Base-by-base conservation (phyloP, 2,329 filamentous ascomycete species). In the Sclerotinia glacialis region DNA sequence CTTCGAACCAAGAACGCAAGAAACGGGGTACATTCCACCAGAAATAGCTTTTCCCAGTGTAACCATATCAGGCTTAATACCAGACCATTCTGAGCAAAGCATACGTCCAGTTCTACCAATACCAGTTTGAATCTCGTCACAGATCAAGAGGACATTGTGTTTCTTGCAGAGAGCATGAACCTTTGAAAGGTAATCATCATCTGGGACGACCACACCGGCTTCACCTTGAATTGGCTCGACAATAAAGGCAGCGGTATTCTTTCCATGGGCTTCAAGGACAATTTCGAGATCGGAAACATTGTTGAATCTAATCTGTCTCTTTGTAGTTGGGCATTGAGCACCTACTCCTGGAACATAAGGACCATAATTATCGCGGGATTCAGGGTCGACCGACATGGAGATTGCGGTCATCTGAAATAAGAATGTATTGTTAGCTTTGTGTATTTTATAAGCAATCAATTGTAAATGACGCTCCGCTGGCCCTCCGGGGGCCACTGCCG, bases 11-110 rank as follows among this genome's bases (percentile, higher is more conserved):
- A 99, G 84, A 59, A 99, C 93, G 74, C 89, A 93, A 69, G 93
- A 97, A 67, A 99, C 95, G n/a, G 95, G 95, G 80, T 99, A 99
- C 90, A 98, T 95, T 78, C 95, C 95, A 70, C 95, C 95, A 44
- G 93, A 97, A 77, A 99, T 97, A 73, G 95, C 95, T 83, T 99
- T 99, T 76, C 95, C 95, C 44, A 99, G 87, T 58, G 96, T 89
- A 31, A 99, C 90, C 75, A 99, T 85, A 77, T 99, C 95, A 49
- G 94, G 95, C 83, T 94, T 96, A 83, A 99, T 93, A 72, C 89
- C 91, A 66, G 91, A 89, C 93, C 95, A 98, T 80, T 99, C 88
- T 75, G 91, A 90, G 83, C 93, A 97, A 65, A 99, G 87, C 82
- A 99, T 90, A 76, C 90, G 91, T 64, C 95, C 95, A 23, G 95